A percentile compares a stretch with the other conserved stretches of the same genome.
Conservation (phyloP, 805 yeast genomes). For the Candida pseudoglaebosa region DNA sequence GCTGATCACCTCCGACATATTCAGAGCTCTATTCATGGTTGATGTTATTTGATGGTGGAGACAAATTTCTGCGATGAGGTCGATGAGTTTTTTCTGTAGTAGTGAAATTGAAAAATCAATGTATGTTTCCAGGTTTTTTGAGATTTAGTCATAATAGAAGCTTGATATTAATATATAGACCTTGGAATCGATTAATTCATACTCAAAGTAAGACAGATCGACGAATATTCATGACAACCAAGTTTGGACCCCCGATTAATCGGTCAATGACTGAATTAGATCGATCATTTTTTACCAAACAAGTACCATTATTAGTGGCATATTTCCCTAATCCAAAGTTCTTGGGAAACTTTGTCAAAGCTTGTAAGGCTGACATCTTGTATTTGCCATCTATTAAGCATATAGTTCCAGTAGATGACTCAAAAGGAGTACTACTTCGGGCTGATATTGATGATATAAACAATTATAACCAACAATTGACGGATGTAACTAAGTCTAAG, state of each 20-base stretch:
- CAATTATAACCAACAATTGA: constrained; percentile 33
- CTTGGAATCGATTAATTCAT: constrained; percentile 8
- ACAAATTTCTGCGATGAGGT: constrained; percentile 1
- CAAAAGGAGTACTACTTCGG: constrained; percentile 57
- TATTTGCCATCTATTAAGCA: constrained; percentile 68
- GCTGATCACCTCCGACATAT: constrained; percentile 30
- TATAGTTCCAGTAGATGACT: constrained; percentile 42
- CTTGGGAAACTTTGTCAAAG: constrained; percentile 60
- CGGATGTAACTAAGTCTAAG: constrained; percentile 40
- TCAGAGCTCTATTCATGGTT: constrained; percentile 12
- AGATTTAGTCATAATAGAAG: neutral
- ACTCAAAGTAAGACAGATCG: constrained; percentile 21
- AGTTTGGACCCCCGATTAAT: constrained; percentile 62
- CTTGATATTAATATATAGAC: neutral
- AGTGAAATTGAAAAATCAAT: neutral
- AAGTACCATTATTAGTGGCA: constrained; percentile 64
- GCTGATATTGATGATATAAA: constrained; percentile 30
- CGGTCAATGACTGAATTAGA: constrained; percentile 65
- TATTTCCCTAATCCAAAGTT: constrained; percentile 61
- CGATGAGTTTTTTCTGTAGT: neutral
- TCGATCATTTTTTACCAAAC: constrained; percentile 54
- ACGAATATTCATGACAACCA: constrained; percentile 23
- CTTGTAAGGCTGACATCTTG: constrained; percentile 56
- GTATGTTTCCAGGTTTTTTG: neutral
- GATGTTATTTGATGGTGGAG: neutral